Evolutionary conservation across 78 protist genomes (phyloP).

Genomic region (Dictyostelium citrinum): DNA sequence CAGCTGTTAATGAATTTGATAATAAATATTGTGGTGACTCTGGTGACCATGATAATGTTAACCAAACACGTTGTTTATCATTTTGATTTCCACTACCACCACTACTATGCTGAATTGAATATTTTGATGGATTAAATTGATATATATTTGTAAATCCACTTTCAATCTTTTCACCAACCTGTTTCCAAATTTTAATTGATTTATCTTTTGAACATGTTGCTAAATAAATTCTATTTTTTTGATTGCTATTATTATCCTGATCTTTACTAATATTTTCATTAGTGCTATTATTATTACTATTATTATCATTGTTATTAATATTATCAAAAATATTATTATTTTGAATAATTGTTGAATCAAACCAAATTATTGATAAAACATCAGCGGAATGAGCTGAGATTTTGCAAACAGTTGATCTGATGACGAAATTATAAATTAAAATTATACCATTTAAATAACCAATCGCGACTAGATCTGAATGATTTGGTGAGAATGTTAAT

Average conservation of each 20-base stretch:
- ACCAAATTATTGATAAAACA: constrained; percentile 24
- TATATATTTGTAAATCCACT: constrained; percentile 22
- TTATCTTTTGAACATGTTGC: constrained; percentile 61
- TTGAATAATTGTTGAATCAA: neutral
- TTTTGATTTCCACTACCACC: neutral
- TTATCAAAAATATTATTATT: neutral
- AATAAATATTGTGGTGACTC: constrained; percentile 26
- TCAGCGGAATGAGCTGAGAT: constrained; percentile 42
- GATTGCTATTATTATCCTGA: neutral
- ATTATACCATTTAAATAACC: constrained; percentile 63
- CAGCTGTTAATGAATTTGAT: constrained; percentile 23
- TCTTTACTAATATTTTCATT: too few species aligned
- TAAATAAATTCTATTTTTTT: neutral
- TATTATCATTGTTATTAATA: neutral
- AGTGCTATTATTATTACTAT: too few species aligned
- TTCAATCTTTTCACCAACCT: constrained; percentile 5
- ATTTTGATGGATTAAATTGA: neutral
- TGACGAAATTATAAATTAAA: constrained; percentile 14
- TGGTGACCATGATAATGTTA: constrained; percentile 29
- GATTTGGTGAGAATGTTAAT: neutral
- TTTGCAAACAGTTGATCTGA: neutral
- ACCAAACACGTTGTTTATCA: constrained; percentile 19
- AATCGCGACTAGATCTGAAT: constrained; percentile 19
- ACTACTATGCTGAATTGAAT: neutral
- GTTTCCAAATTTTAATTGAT: constrained; percentile 66